Percentiles rank a stretch among this genome's conserved stretches.
Conservation (phyloP, 352 stramenopile genomes). For the Globisporangium parvum region DNA sequence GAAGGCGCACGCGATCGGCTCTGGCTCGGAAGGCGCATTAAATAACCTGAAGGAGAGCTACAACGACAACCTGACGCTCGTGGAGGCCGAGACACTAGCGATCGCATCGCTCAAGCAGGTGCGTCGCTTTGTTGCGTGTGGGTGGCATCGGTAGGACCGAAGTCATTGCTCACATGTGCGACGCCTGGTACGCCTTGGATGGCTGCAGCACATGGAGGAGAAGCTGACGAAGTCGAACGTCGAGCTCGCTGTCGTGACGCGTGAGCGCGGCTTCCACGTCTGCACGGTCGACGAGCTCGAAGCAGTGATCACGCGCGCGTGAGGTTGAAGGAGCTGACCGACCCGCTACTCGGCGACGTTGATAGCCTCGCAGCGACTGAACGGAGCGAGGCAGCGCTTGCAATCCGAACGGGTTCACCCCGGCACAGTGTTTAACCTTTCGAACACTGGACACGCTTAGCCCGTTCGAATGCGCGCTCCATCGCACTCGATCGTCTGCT, state of each 20-base stretch:
- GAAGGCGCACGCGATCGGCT: constrained; percentile 98
- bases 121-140: no score
- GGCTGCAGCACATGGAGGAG: constrained; percentile 97
- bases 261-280: constrained; percentile 95
- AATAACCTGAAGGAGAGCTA: constrained; percentile 98
- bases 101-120: constrained; percentile 94
- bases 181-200: no score
- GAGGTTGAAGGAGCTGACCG: constrained; percentile 11
- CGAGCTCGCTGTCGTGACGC: constrained; percentile 95
- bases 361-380: not conserved
- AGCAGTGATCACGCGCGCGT: constrained; percentile 84
- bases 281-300: constrained; percentile 92
- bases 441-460: no score
- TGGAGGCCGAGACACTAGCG: constrained; percentile 95
- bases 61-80: constrained; percentile 92
- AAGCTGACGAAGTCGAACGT: constrained; percentile 98
- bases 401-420: no score
- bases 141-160: no score
- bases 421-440: no score
- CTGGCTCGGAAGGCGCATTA: constrained; percentile 95
- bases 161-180: no score
- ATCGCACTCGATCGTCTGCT: no score
- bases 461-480: no score
- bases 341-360: not conserved
- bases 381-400: no score